These are phyloP conservation scores for Bipolaris victoriae DNA, from an alignment of 2,329 filamentous ascomycete genomes.

Conservation along the genomic window DNA sequence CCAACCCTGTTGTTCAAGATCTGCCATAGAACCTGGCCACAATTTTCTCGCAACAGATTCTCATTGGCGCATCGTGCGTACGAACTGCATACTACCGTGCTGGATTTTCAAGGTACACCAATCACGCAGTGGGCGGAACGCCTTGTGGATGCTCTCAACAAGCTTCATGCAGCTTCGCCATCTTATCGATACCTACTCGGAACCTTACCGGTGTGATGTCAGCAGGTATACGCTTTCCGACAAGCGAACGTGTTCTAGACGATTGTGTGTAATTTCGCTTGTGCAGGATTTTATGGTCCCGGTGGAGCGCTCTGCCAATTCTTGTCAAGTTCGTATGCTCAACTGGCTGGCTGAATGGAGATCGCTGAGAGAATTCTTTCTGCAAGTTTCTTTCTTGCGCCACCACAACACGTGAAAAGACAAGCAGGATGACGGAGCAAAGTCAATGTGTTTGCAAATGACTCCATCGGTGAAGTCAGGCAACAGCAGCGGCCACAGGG, in stretches of 20 bases:
- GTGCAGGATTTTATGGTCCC: slow-evolving; percentile 3
- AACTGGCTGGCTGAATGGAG: neutral
- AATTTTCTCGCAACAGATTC: neutral
- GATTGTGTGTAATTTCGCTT: slow-evolving; percentile 15
- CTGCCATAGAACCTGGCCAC: neutral
- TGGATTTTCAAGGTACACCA: slow-evolving; percentile 10
- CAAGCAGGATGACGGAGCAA: neutral
- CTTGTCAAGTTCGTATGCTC: neutral
- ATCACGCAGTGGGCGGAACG: slow-evolving; percentile 11
- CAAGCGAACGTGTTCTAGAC: slow-evolving; percentile 10
- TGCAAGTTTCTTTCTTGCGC: neutral
- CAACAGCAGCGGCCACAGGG: neutral
- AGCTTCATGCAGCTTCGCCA: slow-evolving; percentile 8
- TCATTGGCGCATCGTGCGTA: slow-evolving; percentile 13
- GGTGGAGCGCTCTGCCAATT: slow-evolving; percentile 5
- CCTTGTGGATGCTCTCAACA: slow-evolving; percentile 2
- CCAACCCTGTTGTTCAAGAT: neutral
- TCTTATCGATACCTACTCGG: slow-evolving; percentile 21
- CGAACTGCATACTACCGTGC: neutral
- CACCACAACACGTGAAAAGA: neutral
- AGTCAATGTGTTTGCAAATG: neutral
- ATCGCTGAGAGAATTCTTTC: slow-evolving; percentile 1
- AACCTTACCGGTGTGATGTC: slow-evolving; percentile 11
- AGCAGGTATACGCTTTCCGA: slow-evolving; percentile 5
- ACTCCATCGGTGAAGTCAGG: slow-evolving; percentile 6